Base-by-base conservation (phyloP, 352 stramenopile species). In the Pythium utonaiense region DNA sequence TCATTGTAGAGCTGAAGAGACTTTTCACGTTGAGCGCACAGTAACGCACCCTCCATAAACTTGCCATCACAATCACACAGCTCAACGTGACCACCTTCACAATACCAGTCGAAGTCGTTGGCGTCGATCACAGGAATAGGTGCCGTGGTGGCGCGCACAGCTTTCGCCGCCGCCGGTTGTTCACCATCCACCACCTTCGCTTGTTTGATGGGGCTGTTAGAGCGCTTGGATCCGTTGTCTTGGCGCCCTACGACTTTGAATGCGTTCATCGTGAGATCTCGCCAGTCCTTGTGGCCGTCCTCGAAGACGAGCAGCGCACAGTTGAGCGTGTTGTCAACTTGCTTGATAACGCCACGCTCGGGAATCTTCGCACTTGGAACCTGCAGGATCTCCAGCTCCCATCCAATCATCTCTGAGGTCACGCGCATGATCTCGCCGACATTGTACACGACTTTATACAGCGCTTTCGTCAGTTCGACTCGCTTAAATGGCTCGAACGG, bases 1-100 rank as follows among this genome's bases (percentile, higher is more conserved):
- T 88, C 78, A 38, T 77, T 88, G 74, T 80, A 86, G 0, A 88
- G 51, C 12, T 86, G 78, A 1, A 86, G 55, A n/a, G 67, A 63
- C 0, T 60, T 55, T 3, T 70, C 49, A 0, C 67, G 71, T 25
- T 79, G 69, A 2, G 75, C 68, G 48, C 78, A 86, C 3, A 88
- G 44, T 12, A 84, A 36, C 6, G 78, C 75, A 2, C 78, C 78
- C 70, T 88, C 78, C 16, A 71, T 40, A 33, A 88, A 88, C 0
- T 30, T 14, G 1, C 74, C 74, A 0, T 57, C 16, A 0, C 14
- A 4, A 40, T 81, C 69, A 27, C 74, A 84, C 8, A 86, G 53
- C 36, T 86, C 78, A 27, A 84, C 74, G 25, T 83, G 70, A 0
- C 70, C 69, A 9, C 71, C 77, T 57, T 87, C 77, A 3, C 60